Evolutionary conservation across 2,329 filamentous ascomycete species (phyloP).

Genomic region (Stenocarpella maydis): DNA sequence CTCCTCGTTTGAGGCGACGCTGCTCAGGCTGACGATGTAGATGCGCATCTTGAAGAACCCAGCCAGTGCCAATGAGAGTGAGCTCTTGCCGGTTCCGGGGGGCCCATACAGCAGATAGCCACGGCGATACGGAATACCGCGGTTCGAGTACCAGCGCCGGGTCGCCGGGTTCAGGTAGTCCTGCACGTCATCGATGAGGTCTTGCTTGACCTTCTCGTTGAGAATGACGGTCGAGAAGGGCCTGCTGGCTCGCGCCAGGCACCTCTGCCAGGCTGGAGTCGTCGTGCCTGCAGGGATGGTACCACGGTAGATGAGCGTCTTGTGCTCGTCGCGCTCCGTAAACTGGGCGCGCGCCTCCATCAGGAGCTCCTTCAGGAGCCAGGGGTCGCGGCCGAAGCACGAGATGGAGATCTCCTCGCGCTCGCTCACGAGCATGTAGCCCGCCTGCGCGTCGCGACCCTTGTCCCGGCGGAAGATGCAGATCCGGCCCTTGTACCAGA

Average conservation of each 20-base stretch:
- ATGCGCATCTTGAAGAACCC: constrained; percentile 75
- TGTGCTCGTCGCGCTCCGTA: constrained; percentile 64
- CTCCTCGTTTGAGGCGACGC: constrained; percentile 69
- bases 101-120: constrained; percentile 86
- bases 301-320: constrained; percentile 72
- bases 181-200: constrained; percentile 66
- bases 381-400: constrained; percentile 68
- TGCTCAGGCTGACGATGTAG: constrained; percentile 76
- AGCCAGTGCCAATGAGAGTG: constrained; percentile 73
- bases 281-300: constrained; percentile 50
- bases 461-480: constrained; percentile 65
- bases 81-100: constrained; percentile 82
- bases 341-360: constrained; percentile 64
- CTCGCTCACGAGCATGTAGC: constrained; percentile 54
- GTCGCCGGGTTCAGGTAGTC: constrained; percentile 71
- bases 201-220: constrained; percentile 65
- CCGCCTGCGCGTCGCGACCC: constrained; percentile 51
- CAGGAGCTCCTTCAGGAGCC: constrained; percentile 68
- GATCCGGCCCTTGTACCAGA: constrained; percentile 69
- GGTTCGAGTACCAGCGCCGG: constrained; percentile 81
- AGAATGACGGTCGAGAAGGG: constrained; percentile 73
- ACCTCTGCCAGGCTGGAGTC: constrained; percentile 66
- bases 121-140: constrained; percentile 85
- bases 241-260: constrained; percentile 66
- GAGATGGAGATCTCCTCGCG: constrained; percentile 67